phyloP scores from a whole-genome alignment of 2,329 filamentous ascomycete species.

The Trichophyton simii region DNA sequence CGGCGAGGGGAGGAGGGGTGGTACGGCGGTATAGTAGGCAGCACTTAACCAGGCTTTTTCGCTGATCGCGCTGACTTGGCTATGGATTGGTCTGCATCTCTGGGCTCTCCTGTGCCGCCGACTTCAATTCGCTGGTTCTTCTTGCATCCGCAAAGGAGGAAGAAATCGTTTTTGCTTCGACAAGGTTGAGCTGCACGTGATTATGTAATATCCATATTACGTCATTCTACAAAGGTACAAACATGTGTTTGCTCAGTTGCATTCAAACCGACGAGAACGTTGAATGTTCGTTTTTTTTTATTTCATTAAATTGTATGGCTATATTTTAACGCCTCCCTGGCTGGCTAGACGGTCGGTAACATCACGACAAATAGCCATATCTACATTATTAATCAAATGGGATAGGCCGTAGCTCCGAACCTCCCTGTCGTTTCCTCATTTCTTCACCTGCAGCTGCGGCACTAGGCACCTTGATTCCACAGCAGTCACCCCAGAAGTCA shows the following conservation, averaged over 20 bases:
- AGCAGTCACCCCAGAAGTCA: slow-evolving; percentile 81
- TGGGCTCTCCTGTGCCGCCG: not conserved
- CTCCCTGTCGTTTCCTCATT: slow-evolving; percentile 60
- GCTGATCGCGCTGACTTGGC: not conserved
- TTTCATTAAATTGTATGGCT: not conserved
- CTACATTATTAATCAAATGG: slow-evolving; percentile 30
- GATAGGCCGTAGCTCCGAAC: slow-evolving; percentile 49
- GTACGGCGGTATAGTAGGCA: not conserved
- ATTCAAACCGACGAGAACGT: not conserved
- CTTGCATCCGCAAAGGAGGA: not conserved
- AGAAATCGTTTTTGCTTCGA: no score
- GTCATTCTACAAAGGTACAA: not conserved
- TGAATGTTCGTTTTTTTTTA: not conserved
- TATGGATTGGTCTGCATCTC: not conserved
- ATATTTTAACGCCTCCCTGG: not conserved
- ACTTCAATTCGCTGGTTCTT: not conserved
- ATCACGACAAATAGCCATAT: not conserved
- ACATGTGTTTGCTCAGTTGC: not conserved
- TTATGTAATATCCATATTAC: not conserved
- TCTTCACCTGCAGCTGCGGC: slow-evolving; percentile 84
- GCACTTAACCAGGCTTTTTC: not conserved
- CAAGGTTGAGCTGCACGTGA: not conserved
- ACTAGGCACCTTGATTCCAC: slow-evolving; percentile 93
- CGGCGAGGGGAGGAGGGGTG: not conserved
- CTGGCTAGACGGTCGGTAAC: not conserved